Conservation (phyloP, 2,329 filamentous ascomycete species). For the Monilinia fructigena region DNA sequence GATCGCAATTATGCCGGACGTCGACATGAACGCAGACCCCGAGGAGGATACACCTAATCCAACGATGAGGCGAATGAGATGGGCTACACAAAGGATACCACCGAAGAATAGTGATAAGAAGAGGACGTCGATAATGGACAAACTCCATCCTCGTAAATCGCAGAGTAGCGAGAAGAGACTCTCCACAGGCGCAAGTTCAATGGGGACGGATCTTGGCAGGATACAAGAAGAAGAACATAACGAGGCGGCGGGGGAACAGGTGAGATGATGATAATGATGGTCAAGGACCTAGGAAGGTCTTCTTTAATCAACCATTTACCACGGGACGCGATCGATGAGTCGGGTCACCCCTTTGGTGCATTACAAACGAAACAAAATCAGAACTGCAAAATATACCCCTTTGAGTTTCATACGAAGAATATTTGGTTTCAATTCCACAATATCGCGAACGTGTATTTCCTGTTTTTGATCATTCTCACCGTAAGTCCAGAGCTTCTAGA, state of each 20-base stretch:
- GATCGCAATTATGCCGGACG: conserved; percentile 20
- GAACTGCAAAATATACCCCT: conserved; percentile 96
- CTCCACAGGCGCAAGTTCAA: conserved; percentile 43
- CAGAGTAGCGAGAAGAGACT: conserved; percentile 62
- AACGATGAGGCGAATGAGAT: conserved; percentile 75
- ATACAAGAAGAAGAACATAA: conserved; percentile 36
- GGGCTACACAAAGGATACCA: conserved; percentile 89
- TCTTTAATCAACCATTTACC: conserved; percentile 85
- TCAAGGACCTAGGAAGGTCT: conserved; percentile 58
- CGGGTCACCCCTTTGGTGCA: conserved; percentile 69
- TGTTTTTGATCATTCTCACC: conserved; percentile 90
- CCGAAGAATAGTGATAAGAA: conserved; percentile 75
- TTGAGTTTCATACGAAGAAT: conserved; percentile 93
- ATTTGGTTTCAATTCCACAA: conserved; percentile 98
- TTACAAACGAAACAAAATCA: conserved; percentile 91
- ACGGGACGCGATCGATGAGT: conserved; percentile 70
- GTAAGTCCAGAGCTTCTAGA: conserved; percentile 56
- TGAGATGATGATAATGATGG: conserved; percentile 43
- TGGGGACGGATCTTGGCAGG: conserved; percentile 40
- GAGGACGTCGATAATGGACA: conserved; percentile 77
- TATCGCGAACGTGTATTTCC: conserved; percentile 96
- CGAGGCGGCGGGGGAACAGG: conserved; percentile 33
- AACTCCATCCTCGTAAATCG: conserved; percentile 60
- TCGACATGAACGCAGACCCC: conserved; percentile 47
- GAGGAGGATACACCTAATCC: conserved; percentile 46